A percentile compares a stretch with the other conserved stretches of the same genome.
Conservation (phyloP, 1,284 basidiomycete genomes). For the Trametes versicolor region DNA sequence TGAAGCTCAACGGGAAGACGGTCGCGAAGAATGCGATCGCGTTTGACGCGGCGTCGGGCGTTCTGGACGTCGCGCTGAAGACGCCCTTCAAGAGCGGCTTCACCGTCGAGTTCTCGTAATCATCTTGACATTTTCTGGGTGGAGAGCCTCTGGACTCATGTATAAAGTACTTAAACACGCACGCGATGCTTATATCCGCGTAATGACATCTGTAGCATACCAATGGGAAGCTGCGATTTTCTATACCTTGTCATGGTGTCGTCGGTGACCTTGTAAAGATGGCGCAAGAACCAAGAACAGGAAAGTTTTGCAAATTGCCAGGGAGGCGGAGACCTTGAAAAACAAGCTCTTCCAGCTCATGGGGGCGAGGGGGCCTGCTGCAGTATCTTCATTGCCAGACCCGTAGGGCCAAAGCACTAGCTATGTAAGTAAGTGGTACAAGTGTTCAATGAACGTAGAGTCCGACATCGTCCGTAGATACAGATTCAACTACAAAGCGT, state of each 20-base stretch:
- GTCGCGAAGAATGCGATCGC: constrained; percentile 31
- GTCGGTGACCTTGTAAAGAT: constrained; percentile 3
- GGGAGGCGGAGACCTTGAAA: background rate
- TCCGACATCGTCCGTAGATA: background rate
- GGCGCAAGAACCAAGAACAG: constrained; percentile 39
- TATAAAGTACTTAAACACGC: background rate
- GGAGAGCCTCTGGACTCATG: background rate
- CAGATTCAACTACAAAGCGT: background rate
- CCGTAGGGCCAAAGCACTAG: too few species aligned
- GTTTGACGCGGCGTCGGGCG: constrained; percentile 49
- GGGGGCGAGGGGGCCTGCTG: too few species aligned
- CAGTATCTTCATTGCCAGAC: too few species aligned
- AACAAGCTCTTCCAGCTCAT: background rate
- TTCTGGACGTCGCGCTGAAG: constrained; percentile 53
- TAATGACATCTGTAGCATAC: too few species aligned
- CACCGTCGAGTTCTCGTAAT: constrained; percentile 41
- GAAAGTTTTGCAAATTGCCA: constrained; percentile 41
- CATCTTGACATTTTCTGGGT: background rate
- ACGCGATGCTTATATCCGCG: too few species aligned
- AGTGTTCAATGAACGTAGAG: background rate
- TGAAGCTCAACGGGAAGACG: constrained; percentile 47
- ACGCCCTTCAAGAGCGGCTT: constrained; percentile 50
- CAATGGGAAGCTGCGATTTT: too few species aligned
- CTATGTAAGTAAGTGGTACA: too few species aligned
- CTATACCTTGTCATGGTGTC: background rate